Evolutionary conservation across 352 stramenopile genomes (phyloP).

Genomic region (Thraustochytrium striatum): DNA sequence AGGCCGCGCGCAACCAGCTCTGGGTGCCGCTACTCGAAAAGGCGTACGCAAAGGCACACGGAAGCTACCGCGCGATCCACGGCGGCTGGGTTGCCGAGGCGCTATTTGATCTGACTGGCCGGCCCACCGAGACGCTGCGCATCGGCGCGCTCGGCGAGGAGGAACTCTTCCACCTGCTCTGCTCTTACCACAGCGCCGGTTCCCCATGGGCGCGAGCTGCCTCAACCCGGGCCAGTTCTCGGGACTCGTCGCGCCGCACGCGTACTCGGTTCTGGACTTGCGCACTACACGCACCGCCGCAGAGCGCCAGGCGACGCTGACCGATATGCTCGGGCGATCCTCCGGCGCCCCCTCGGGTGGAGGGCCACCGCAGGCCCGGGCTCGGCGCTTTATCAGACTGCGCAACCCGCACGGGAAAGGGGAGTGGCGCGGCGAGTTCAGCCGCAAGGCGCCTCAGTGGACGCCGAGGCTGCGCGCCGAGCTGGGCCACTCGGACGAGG

Average conservation of each 20-base stretch:
- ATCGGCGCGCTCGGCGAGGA: conserved; percentile 25
- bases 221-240: conserved; percentile 45
- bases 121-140: conserved; percentile 54
- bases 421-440: conserved; percentile 62
- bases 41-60: conserved; percentile 69
- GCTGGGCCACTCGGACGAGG: conserved; percentile 55
- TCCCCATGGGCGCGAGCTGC: conserved; percentile 38
- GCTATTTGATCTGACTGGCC: conserved; percentile 54
- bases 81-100: conserved; percentile 64
- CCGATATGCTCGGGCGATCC: neutral
- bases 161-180: conserved; percentile 20
- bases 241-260: conserved; percentile 60
- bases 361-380: neutral
- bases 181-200: neutral
- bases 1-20: conserved; percentile 60
- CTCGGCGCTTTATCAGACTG: conserved; percentile 7
- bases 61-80: conserved; percentile 77
- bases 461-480: conserved; percentile 59
- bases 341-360: neutral
- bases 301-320: conserved; percentile 49
- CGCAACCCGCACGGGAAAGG: conserved; percentile 62
- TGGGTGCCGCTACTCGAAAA: conserved; percentile 67
- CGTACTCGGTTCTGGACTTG: conserved; percentile 58
- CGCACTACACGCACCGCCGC: conserved; percentile 54
- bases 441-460: conserved; percentile 60